Conservation (phyloP, 2,329 filamentous ascomycete genomes). For the Alternaria panax region DNA sequence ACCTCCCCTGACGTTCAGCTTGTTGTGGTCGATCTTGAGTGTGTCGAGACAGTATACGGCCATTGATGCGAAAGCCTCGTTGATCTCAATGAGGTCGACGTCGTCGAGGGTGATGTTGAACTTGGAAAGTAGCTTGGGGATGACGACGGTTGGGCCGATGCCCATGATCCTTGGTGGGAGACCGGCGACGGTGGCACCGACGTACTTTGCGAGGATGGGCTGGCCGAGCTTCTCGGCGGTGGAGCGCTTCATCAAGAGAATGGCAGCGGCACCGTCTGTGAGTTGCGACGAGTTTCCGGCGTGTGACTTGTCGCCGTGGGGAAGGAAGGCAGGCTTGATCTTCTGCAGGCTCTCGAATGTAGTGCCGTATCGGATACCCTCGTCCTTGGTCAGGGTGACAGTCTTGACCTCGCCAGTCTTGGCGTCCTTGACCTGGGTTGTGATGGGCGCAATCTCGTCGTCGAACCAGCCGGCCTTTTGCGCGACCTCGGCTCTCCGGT, state of each 20-base stretch:
- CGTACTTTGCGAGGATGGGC: constrained; percentile 93
- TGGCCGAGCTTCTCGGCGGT: constrained; percentile 86
- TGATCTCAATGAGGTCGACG: constrained; percentile 89
- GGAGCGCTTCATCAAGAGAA: constrained; percentile 93
- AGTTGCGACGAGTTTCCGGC: constrained; percentile 95
- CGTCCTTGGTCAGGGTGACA: constrained; percentile 82
- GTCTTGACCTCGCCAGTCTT: constrained; percentile 80
- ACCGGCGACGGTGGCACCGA: constrained; percentile 88
- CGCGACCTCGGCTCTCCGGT: constrained; percentile 83
- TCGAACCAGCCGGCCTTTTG: constrained; percentile 92
- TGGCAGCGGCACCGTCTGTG: constrained; percentile 89
- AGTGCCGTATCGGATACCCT: constrained; percentile 89
- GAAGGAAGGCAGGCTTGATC: constrained; percentile 87
- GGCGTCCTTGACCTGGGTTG: constrained; percentile 79
- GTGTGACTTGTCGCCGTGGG: constrained; percentile 85
- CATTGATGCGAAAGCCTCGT: constrained; percentile 98
- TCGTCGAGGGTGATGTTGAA: constrained; percentile 80
- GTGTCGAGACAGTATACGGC: constrained; percentile 83
- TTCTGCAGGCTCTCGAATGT: constrained; percentile 83
- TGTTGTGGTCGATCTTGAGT: constrained; percentile 73
- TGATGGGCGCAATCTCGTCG: constrained; percentile 92
- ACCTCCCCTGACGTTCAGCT: constrained; percentile 83
- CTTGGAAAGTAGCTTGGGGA: constrained; percentile 83
- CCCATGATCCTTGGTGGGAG: constrained; percentile 96
- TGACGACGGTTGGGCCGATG: constrained; percentile 77